These are phyloP conservation scores for Eurotiales sp. DNA, from an alignment of 2,329 filamentous ascomycete species.

Conservation along the genomic window DNA sequence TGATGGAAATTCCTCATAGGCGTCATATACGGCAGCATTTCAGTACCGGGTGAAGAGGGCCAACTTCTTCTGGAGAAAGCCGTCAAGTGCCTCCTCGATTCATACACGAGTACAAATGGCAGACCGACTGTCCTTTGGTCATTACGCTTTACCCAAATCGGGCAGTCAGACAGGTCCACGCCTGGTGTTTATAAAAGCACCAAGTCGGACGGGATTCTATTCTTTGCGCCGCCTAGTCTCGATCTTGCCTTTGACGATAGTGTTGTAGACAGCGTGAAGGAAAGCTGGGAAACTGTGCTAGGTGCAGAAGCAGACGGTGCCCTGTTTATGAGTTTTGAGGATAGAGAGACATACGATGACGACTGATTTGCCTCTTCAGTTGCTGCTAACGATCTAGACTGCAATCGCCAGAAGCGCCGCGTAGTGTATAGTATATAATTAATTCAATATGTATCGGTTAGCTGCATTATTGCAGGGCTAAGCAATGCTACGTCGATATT, in stretches of 20 bases:
- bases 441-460: too few relatives aligned
- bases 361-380: neutral
- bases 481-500: too few relatives aligned
- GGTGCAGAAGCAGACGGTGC: conserved; percentile 48
- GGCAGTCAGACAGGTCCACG: conserved; percentile 17
- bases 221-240: conserved; percentile 57
- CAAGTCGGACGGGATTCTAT: conserved; percentile 45
- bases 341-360: conserved; percentile 48
- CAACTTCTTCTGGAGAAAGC: conserved; percentile 39
- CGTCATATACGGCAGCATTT: conserved; percentile 55
- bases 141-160: conserved; percentile 50
- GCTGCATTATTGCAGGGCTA: too few relatives aligned
- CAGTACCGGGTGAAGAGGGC: conserved; percentile 31
- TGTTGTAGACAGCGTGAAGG: conserved; percentile 62
- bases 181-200: conserved; percentile 17
- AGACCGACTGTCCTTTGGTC: conserved; percentile 49
- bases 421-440: neutral
- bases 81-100: conserved; percentile 40
- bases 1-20: conserved; percentile 37
- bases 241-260: conserved; percentile 73
- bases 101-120: conserved; percentile 26
- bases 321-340: conserved; percentile 74
- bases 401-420: too few relatives aligned
- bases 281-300: conserved; percentile 65
- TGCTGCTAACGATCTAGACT: too few relatives aligned